Evolutionary conservation across 306 rosid species (phyloP).

Genomic region (Cicer judaicum): DNA sequence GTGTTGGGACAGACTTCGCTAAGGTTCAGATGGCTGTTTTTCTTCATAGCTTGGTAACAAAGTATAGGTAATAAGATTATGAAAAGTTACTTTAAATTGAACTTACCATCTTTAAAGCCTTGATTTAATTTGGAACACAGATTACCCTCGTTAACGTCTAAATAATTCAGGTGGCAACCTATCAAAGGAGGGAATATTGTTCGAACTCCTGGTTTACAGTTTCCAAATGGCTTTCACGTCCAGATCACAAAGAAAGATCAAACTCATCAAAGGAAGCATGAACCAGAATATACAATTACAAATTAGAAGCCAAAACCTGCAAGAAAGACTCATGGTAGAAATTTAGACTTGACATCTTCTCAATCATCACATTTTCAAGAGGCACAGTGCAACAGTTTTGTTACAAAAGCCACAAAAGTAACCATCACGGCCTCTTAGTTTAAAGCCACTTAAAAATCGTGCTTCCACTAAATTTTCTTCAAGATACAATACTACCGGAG

Average conservation of each 20-base stretch:
- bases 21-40: slow-evolving; percentile 96
- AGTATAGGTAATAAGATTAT: slow-evolving; percentile 65
- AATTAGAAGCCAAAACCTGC: slow-evolving; percentile 35
- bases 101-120: neutral
- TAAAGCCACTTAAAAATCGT: slow-evolving; percentile 27
- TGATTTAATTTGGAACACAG: neutral
- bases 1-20: slow-evolving; percentile 94
- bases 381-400: slow-evolving; percentile 29
- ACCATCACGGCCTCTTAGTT: slow-evolving; percentile 44
- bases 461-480: slow-evolving; percentile 37
- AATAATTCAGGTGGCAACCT: slow-evolving; percentile 59
- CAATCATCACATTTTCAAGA: slow-evolving; percentile 44
- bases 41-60: slow-evolving; percentile 84
- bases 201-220: slow-evolving; percentile 78
- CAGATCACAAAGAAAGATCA: slow-evolving; percentile 58
- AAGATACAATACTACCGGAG: slow-evolving; percentile 20
- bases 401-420: slow-evolving; percentile 43
- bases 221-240: slow-evolving; percentile 78
- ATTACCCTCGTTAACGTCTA: slow-evolving; percentile 34
- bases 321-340: slow-evolving; percentile 31
- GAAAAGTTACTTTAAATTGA: slow-evolving; percentile 14
- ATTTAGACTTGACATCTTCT: slow-evolving; percentile 29
- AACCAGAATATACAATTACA: slow-evolving; percentile 29
- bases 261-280: slow-evolving; percentile 31
- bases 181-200: slow-evolving; percentile 78